A percentile compares a stretch with the other conserved stretches of the same genome.
Conservation (phyloP, 1,139 yeast genomes). For the Lodderomyces oxycetoniae region DNA sequence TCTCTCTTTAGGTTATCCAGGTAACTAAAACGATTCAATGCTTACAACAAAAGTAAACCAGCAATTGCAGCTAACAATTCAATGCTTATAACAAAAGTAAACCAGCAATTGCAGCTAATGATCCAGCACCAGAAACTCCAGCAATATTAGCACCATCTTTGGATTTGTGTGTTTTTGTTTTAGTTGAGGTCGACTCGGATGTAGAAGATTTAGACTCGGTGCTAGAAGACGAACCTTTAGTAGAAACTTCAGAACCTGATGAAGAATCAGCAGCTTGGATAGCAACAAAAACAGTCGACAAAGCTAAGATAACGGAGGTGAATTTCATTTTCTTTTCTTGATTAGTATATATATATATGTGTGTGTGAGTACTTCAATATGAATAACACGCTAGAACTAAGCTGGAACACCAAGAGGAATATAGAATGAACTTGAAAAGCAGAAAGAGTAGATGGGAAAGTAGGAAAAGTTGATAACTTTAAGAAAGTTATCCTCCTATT, state of each 20-base stretch:
- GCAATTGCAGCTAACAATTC: conserved; percentile 27
- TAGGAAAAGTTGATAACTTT: no score
- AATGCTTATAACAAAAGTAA: conserved; percentile 24
- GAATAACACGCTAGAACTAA: no score
- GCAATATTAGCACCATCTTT: conserved; percentile 17
- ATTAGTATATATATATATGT: no score
- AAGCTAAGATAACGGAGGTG: conserved; percentile 11
- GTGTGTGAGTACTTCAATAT: no score
- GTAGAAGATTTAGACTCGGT: conserved; percentile 11
- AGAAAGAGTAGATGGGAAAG: no score
- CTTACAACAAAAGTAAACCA: conserved; percentile 28
- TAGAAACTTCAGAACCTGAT: conserved; percentile 3
- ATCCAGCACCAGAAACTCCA: conserved; percentile 19
- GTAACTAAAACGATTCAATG: no score
- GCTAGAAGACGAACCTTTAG: conserved; percentile 14
- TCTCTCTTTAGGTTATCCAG: no score
- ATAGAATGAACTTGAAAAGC: no score
- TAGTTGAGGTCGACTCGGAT: conserved; percentile 8
- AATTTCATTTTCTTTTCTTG: conserved; percentile 10
- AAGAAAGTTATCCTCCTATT: neutral
- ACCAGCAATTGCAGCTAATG: conserved; percentile 29
- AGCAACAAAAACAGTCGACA: conserved; percentile 9
- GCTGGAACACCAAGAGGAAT: no score
- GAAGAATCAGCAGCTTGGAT: conserved; percentile 14
- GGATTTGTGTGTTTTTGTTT: no score